phyloP scores from a whole-genome alignment of 2,329 filamentous ascomycete species.

The Neoarthrinium moseri region DNA sequence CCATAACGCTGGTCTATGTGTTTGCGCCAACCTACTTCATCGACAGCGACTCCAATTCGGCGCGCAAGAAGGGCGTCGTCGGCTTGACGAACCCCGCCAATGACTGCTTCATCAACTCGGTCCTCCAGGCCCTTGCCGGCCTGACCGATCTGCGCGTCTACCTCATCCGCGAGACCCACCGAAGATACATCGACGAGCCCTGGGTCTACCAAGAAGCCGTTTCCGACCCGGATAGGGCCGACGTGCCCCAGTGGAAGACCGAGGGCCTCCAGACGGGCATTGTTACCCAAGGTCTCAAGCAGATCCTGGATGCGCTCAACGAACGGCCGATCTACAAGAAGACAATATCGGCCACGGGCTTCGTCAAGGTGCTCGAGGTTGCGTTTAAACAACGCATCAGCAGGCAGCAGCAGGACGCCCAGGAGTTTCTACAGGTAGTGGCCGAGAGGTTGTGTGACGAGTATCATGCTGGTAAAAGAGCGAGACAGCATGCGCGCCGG shows the following conservation, averaged over 20 bases:
- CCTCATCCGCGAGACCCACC: conserved; percentile 86
- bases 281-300: conserved; percentile 85
- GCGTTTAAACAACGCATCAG: conserved; percentile 91
- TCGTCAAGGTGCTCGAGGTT: conserved; percentile 78
- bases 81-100: conserved; percentile 90
- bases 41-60: conserved; percentile 70
- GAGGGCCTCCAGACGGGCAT: conserved; percentile 74
- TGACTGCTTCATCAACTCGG: conserved; percentile 95
- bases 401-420: conserved; percentile 93
- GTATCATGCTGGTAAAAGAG: conserved; percentile 80
- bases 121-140: conserved; percentile 89
- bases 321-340: conserved; percentile 92
- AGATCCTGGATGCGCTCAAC: conserved; percentile 88
- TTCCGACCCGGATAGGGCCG: conserved; percentile 37
- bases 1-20: conserved; percentile 93
- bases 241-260: conserved; percentile 54
- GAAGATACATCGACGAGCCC: conserved; percentile 74
- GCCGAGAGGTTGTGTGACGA: conserved; percentile 91
- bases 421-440: conserved; percentile 94
- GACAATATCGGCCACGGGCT: conserved; percentile 83
- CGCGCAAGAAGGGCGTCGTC: conserved; percentile 81
- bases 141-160: conserved; percentile 87
- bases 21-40: conserved; percentile 97
- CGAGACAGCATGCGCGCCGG: conserved; percentile 57
- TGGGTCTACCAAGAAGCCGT: conserved; percentile 70